These are phyloP conservation scores for Ilex asprella DNA, from an alignment of 257 asterid species.

Conservation along the genomic window DNA sequence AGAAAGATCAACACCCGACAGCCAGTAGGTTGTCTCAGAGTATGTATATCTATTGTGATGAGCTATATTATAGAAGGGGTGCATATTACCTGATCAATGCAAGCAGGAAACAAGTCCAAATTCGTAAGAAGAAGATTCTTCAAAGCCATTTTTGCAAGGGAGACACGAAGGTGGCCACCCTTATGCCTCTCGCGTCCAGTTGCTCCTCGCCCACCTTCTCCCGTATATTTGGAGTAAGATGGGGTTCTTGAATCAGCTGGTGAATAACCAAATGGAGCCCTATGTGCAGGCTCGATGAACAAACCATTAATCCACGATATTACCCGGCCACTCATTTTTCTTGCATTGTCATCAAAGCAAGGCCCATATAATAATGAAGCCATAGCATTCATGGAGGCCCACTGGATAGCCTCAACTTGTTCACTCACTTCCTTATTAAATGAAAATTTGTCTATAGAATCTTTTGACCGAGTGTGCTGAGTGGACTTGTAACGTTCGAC, in stretches of 20 bases:
- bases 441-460: constrained; percentile 87
- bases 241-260: constrained; percentile 99
- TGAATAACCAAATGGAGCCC: constrained; percentile 96
- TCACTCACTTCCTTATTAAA: constrained; percentile 90
- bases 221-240: constrained; percentile 68
- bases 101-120: constrained; percentile 95
- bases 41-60: too few relatives aligned
- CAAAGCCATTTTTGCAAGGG: constrained; percentile 89
- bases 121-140: constrained; percentile 94
- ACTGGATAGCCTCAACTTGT: constrained; percentile 97
- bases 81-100: constrained; percentile 89
- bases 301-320: constrained; percentile 98
- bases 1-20: too few relatives aligned
- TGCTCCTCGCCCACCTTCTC: constrained; percentile 81
- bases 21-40: too few relatives aligned
- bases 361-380: constrained; percentile 95
- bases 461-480: constrained; percentile 93
- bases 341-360: constrained; percentile 97
- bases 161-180: constrained; percentile 90
- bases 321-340: constrained; percentile 99
- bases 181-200: constrained; percentile 87
- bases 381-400: constrained; percentile 99
- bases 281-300: constrained; percentile 93
- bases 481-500: constrained; percentile 94
- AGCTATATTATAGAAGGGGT: too few relatives aligned